Percentiles rank a stretch among this genome's conserved stretches.
phyloP scores from a whole-genome alignment of 75 land plant species.

The Azolla pinnata region DNA sequence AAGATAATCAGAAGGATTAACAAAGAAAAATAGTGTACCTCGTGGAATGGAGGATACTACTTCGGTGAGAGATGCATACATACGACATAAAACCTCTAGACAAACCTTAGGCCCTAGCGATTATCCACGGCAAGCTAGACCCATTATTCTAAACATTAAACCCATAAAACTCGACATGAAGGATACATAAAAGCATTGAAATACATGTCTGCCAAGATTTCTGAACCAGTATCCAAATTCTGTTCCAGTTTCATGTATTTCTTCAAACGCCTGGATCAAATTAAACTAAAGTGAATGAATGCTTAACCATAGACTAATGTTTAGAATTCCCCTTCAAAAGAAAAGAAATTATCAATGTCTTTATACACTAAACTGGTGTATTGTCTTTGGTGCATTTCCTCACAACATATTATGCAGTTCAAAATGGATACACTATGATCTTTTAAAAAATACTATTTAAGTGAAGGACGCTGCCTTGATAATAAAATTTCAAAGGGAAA shows the following conservation, averaged over 20 bases:
- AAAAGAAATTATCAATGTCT: too few species aligned
- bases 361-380: too few species aligned
- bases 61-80: neutral
- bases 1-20: neutral
- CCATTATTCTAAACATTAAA: neutral
- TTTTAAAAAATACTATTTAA: too few species aligned
- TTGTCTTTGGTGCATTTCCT: too few species aligned
- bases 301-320: too few species aligned
- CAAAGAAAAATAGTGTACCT: neutral
- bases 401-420: too few species aligned
- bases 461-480: too few species aligned
- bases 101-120: neutral
- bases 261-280: neutral
- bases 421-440: too few species aligned
- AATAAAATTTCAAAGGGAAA: too few species aligned
- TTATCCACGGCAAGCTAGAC: neutral
- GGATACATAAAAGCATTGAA: conserved; percentile 7
- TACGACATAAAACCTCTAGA: neutral
- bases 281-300: too few species aligned
- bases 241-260: neutral
- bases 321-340: too few species aligned
- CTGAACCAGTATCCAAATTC: neutral
- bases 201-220: conserved; percentile 5
- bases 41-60: neutral
- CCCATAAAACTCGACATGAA: neutral